These are phyloP conservation scores for Mucuna pruriens DNA, from an alignment of 306 rosid genomes.

Conservation along the genomic window DNA sequence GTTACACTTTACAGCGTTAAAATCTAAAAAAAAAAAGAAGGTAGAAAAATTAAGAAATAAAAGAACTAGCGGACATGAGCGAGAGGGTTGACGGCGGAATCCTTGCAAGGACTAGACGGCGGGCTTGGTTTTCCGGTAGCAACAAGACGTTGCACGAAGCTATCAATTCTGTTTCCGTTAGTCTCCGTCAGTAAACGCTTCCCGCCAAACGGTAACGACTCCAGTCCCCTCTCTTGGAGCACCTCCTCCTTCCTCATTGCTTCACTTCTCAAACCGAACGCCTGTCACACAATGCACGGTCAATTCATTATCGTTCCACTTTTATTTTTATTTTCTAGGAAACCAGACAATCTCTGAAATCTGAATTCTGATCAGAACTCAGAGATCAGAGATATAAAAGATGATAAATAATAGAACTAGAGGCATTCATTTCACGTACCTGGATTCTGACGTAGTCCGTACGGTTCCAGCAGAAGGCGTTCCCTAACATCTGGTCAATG, in stretches of 20 bases:
- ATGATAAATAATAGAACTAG: background rate
- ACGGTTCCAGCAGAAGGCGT: slow-evolving; percentile 94
- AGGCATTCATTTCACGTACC: slow-evolving; percentile 47
- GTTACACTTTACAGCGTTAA: slow-evolving; percentile 44
- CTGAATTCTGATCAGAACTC: slow-evolving; percentile 7
- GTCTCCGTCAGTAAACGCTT: slow-evolving; percentile 94
- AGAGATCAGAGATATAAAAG: slow-evolving; percentile 17
- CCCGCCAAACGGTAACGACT: slow-evolving; percentile 99
- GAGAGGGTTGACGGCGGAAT: slow-evolving; percentile 61
- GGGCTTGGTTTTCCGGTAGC: slow-evolving; percentile 71
- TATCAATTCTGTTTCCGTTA: slow-evolving; percentile 85
- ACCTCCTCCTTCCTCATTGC: slow-evolving; percentile 51
- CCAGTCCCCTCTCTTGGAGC: slow-evolving; percentile 73
- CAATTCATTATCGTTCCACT: background rate
- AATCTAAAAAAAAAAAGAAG: background rate
- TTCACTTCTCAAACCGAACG: slow-evolving; percentile 59
- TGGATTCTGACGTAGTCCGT: slow-evolving; percentile 89
- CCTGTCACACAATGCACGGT: slow-evolving; percentile 57
- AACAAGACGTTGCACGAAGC: slow-evolving; percentile 77
- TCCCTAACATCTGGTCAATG: slow-evolving; percentile 92
- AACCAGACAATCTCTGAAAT: slow-evolving; percentile 49
- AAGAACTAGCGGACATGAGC: slow-evolving; percentile 59
- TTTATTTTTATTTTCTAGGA: slow-evolving; percentile 37
- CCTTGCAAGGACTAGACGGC: slow-evolving; percentile 82
- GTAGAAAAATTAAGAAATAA: background rate